A percentile compares a stretch with the other conserved stretches of the same genome.
These are phyloP conservation scores for Arachnopeziza araneosa DNA, from an alignment of 2,329 filamentous ascomycete species.

Conservation along the genomic window DNA sequence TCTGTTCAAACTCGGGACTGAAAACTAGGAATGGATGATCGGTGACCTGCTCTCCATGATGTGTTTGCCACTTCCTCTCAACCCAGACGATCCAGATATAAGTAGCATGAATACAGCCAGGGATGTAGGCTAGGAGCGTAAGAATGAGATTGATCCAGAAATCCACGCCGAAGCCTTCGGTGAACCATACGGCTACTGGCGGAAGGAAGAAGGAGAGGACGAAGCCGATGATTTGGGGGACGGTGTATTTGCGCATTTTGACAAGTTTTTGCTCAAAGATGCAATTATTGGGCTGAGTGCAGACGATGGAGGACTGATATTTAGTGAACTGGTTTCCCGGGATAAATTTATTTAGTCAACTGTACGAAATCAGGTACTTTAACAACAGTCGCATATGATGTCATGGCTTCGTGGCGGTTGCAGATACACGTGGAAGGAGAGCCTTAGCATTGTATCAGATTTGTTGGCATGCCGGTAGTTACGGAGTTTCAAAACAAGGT, in stretches of 20 bases:
- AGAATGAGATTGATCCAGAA: conserved; percentile 3
- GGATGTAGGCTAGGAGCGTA: neutral
- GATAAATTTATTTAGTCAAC: no score
- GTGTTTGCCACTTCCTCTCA: conserved; percentile 3
- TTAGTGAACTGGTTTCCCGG: no score
- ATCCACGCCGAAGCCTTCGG: conserved; percentile 3
- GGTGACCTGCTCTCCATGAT: conserved; percentile 2
- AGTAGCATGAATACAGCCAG: conserved; percentile 1
- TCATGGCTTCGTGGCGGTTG: no score
- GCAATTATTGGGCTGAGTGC: no score
- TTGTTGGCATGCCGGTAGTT: no score
- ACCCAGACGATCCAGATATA: conserved; percentile 4
- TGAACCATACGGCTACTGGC: conserved; percentile 2
- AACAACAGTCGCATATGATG: no score
- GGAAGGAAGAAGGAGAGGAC: conserved; percentile 5
- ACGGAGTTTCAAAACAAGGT: no score
- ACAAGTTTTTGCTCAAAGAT: no score
- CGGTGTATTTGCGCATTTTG: conserved; percentile 2
- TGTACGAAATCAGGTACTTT: no score
- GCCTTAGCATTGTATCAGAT: no score
- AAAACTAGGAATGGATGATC: conserved; percentile 1
- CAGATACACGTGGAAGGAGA: no score
- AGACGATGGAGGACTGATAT: no score
- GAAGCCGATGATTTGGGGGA: conserved; percentile 2
- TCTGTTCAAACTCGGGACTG: conserved; percentile 1